Percentiles rank a stretch among this genome's conserved stretches.
Evolutionary conservation across 202 grass and related monocot genomes (phyloP).

Genomic region (Panicum virgatum): DNA sequence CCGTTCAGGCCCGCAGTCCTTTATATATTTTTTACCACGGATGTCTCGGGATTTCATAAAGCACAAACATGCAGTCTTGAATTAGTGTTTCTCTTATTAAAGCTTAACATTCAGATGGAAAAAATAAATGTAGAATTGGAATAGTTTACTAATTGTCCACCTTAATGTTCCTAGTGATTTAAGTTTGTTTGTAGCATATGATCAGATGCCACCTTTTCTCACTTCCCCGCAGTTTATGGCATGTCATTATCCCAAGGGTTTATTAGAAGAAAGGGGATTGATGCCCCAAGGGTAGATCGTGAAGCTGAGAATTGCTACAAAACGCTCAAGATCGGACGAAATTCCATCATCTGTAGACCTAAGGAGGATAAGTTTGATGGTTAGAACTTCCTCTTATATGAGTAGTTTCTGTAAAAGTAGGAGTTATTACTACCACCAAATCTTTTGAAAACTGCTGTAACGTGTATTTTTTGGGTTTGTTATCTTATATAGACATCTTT

Average conservation of each 20-base stretch:
- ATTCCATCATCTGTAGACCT: slow-evolving; percentile 55
- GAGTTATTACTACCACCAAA: slow-evolving; percentile 14
- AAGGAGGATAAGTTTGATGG: slow-evolving; percentile 47
- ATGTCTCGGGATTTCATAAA: not conserved
- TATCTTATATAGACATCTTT: slow-evolving; percentile 2
- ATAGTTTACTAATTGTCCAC: slow-evolving; percentile 14
- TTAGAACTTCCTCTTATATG: slow-evolving; percentile 49
- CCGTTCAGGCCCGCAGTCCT: not conserved
- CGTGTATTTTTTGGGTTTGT: not conserved
- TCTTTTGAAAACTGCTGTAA: not conserved
- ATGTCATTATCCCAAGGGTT: slow-evolving; percentile 36
- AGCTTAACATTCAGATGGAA: slow-evolving; percentile 5
- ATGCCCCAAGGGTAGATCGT: slow-evolving; percentile 42
- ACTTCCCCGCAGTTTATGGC: slow-evolving; percentile 51
- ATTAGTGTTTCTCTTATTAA: not conserved
- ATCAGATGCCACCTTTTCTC: slow-evolving; percentile 38
- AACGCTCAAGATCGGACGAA: slow-evolving; percentile 59
- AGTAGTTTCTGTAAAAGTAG: slow-evolving; percentile 29
- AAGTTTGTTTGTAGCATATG: slow-evolving; percentile 29
- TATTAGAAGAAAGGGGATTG: slow-evolving; percentile 54
- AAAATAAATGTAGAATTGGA: slow-evolving; percentile 9
- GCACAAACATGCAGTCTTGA: not conserved
- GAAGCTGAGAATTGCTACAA: slow-evolving; percentile 61
- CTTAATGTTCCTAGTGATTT: slow-evolving; percentile 32
- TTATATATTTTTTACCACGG: not conserved